phyloP scores from a whole-genome alignment of 805 yeast genomes.

The Suhomyces prunicola region DNA sequence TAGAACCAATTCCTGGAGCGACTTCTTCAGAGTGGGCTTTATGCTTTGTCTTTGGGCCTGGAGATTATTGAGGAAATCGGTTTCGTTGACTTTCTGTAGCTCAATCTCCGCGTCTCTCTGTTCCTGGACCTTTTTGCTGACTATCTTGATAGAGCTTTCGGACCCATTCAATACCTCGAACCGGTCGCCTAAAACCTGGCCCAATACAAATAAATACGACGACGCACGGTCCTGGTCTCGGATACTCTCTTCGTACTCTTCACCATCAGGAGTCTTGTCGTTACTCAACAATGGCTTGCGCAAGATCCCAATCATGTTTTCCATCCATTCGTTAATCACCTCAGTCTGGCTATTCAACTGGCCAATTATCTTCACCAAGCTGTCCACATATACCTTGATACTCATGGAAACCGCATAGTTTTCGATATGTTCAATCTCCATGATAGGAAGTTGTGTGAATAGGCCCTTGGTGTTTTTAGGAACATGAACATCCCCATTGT shows the following conservation, averaged over 20 bases:
- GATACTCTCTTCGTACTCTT: slow-evolving; percentile 74
- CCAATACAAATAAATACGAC: slow-evolving; percentile 53
- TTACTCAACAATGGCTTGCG: slow-evolving; percentile 45
- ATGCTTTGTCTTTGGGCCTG: slow-evolving; percentile 19
- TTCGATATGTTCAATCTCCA: slow-evolving; percentile 14
- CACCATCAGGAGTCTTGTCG: slow-evolving; percentile 59
- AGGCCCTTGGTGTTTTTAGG: slow-evolving; percentile 35
- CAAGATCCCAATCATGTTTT: slow-evolving; percentile 41
- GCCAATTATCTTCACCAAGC: slow-evolving; percentile 14
- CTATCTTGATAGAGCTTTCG: slow-evolving; percentile 18
- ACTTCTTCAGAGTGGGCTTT: slow-evolving; percentile 27
- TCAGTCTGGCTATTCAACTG: slow-evolving; percentile 52
- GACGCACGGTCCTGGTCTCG: slow-evolving; percentile 72
- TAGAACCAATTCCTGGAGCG: slow-evolving; percentile 33
- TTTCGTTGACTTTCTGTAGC: slow-evolving; percentile 23
- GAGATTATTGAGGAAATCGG: slow-evolving; percentile 21
- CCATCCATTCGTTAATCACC: slow-evolving; percentile 51
- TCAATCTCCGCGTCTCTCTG: slow-evolving; percentile 19
- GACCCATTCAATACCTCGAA: slow-evolving; percentile 38
- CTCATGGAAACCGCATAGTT: slow-evolving; percentile 18
- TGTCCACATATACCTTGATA: slow-evolving; percentile 18
- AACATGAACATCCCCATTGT: slow-evolving; percentile 27
- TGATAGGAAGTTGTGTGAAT: slow-evolving; percentile 28
- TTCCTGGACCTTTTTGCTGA: slow-evolving; percentile 17
- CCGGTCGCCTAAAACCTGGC: slow-evolving; percentile 44